These are phyloP conservation scores for Puccinia sorghi DNA, from an alignment of 1,284 basidiomycete genomes.

Conservation along the genomic window DNA sequence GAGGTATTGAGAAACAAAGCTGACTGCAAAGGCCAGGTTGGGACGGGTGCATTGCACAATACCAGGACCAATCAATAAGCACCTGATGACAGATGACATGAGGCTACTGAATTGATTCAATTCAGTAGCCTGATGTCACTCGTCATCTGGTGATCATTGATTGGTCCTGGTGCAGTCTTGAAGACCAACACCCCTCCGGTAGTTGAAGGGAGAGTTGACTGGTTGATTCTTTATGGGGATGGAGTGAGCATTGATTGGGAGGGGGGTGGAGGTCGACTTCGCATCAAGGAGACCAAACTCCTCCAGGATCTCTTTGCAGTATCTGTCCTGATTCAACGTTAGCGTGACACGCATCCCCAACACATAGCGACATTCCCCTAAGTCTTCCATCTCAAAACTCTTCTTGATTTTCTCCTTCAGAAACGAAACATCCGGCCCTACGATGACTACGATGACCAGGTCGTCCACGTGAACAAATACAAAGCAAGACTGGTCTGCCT, in stretches of 20 bases:
- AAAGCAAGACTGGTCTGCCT: not conserved
- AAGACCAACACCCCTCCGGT: not conserved
- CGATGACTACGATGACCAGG: conserved; percentile 7
- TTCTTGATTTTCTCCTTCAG: conserved; percentile 5
- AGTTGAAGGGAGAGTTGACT: not conserved
- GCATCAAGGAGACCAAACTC: conserved; percentile 21
- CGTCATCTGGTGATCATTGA: too few relatives aligned
- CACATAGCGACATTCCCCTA: conserved; percentile 4
- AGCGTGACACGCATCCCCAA: conserved; percentile 18
- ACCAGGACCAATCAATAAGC: too few relatives aligned
- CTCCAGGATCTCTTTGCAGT: conserved; percentile 3
- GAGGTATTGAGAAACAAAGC: not conserved
- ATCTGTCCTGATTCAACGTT: conserved; percentile 10
- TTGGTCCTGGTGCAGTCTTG: too few relatives aligned
- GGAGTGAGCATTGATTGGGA: not conserved
- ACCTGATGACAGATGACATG: too few relatives aligned
- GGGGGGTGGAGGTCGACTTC: not conserved
- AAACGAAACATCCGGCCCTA: not conserved
- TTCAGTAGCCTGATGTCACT: too few relatives aligned
- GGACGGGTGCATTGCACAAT: conserved; percentile 27
- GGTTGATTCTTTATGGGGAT: not conserved
- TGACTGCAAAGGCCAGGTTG: not conserved
- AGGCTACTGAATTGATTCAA: too few relatives aligned
- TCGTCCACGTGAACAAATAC: conserved; percentile 35
- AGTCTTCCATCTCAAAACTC: conserved; percentile 19